These are phyloP conservation scores for Encephalitozoon intestinalis DNA, from an alignment of 371 early-diverging fungal genomes.

Conservation along the genomic window DNA sequence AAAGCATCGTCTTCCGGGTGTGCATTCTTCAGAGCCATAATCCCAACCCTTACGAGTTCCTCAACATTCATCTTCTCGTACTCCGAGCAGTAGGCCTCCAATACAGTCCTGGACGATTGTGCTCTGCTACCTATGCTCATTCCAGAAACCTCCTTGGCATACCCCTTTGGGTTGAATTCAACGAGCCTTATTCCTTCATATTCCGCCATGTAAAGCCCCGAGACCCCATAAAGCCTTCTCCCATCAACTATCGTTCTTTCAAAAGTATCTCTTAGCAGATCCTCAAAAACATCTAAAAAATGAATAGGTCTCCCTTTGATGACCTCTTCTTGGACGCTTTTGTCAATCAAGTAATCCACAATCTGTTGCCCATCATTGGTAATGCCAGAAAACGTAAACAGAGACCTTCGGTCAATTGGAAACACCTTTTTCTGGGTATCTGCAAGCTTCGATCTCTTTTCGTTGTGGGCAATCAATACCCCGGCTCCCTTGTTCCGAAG, in stretches of 20 bases:
- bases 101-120: constrained; percentile 60
- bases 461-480: constrained; percentile 55
- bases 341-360: constrained; percentile 51
- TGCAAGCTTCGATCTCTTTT: constrained; percentile 40
- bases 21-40: constrained; percentile 60
- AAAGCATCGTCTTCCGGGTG: constrained; percentile 31
- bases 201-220: constrained; percentile 54
- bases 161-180: constrained; percentile 55
- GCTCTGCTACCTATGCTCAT: constrained; percentile 57
- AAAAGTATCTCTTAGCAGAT: constrained; percentile 24
- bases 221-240: constrained; percentile 53
- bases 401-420: constrained; percentile 38
- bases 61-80: constrained; percentile 36
- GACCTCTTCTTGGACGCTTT: constrained; percentile 45
- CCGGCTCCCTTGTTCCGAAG: constrained; percentile 42
- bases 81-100: constrained; percentile 42
- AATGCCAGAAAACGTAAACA: constrained; percentile 60
- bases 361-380: constrained; percentile 61
- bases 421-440: constrained; percentile 50
- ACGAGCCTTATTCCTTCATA: constrained; percentile 49
- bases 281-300: constrained; percentile 53
- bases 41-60: constrained; percentile 47
- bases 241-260: constrained; percentile 23
- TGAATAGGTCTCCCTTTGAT: constrained; percentile 39
- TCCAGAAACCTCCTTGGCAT: constrained; percentile 40